Percentiles rank a stretch among this genome's conserved stretches.
These are phyloP conservation scores for Coemansia sp. DNA, from an alignment of 192 early-diverging fungal genomes.

Conservation along the genomic window DNA sequence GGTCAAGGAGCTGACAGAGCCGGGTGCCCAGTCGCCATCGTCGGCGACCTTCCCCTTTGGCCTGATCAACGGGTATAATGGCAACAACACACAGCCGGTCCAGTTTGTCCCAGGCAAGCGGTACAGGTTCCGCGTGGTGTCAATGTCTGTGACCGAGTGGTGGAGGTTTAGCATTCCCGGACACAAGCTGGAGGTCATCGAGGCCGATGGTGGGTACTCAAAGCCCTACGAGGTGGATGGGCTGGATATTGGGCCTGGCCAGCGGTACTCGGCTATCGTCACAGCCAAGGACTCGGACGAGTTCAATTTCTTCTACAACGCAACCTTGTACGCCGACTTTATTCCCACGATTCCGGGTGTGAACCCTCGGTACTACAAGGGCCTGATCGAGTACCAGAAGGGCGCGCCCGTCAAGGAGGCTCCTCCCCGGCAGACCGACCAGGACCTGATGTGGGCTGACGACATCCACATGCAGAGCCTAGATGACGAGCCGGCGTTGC, in stretches of 20 bases:
- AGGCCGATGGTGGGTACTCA: slow-evolving; percentile 65
- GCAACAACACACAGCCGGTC: slow-evolving; percentile 48
- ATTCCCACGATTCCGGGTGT: neutral
- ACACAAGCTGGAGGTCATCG: slow-evolving; percentile 73
- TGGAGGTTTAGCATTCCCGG: slow-evolving; percentile 70
- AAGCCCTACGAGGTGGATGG: slow-evolving; percentile 49
- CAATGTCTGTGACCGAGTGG: slow-evolving; percentile 61
- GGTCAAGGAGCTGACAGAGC: neutral
- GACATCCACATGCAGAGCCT: neutral
- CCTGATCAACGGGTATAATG: slow-evolving; percentile 53
- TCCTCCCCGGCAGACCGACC: neutral
- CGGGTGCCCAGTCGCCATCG: too few species aligned
- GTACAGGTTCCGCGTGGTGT: slow-evolving; percentile 75
- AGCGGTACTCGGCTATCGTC: slow-evolving; percentile 76
- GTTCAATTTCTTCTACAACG: slow-evolving; percentile 34
- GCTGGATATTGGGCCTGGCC: slow-evolving; percentile 63
- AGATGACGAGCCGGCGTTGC: neutral
- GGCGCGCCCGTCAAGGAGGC: neutral
- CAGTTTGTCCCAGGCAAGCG: slow-evolving; percentile 66
- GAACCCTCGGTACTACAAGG: neutral
- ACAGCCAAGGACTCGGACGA: slow-evolving; percentile 52
- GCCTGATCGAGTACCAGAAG: neutral
- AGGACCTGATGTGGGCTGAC: neutral
- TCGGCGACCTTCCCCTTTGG: slow-evolving; percentile 25
- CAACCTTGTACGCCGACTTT: neutral